A percentile compares a stretch with the other conserved stretches of the same genome.
These are phyloP conservation scores for Globisporangium splendens DNA, from an alignment of 352 stramenopile genomes.

Conservation along the genomic window DNA sequence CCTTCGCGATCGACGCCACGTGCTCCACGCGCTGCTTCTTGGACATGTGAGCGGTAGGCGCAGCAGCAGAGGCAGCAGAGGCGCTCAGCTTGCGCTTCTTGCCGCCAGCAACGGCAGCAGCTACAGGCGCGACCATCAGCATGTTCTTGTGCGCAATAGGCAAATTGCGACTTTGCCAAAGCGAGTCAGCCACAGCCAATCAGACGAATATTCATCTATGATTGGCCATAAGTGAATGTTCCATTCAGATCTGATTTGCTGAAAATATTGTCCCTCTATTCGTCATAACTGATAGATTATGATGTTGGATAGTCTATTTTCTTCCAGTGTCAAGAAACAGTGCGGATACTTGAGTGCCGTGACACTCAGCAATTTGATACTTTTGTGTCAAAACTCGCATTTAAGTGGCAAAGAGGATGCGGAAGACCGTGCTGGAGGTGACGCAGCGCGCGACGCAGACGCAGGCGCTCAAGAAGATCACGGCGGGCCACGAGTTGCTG, in stretches of 20 bases:
- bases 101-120: background rate
- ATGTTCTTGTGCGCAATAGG: too few relatives aligned
- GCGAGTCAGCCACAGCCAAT: slow-evolving; percentile 2
- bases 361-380: background rate
- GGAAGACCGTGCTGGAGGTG: slow-evolving; percentile 57
- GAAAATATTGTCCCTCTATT: background rate
- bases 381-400: background rate
- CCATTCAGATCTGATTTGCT: background rate
- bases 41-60: background rate
- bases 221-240: background rate
- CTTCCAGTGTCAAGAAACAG: too few relatives aligned
- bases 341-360: background rate
- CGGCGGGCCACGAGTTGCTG: slow-evolving; percentile 49
- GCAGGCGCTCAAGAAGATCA: slow-evolving; percentile 62
- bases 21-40: slow-evolving; percentile 71
- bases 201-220: background rate
- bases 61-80: background rate
- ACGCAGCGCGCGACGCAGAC: slow-evolving; percentile 52
- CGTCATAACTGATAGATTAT: too few relatives aligned
- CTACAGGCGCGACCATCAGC: background rate
- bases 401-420: slow-evolving; percentile 34
- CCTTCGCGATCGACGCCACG: slow-evolving; percentile 57
- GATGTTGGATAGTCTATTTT: too few relatives aligned
- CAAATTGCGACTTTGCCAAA: background rate
- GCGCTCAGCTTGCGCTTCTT: slow-evolving; percentile 12